Evolutionary conservation across 1,284 basidiomycete species (phyloP).

Genomic region (Rhodotorula glutinis): DNA sequence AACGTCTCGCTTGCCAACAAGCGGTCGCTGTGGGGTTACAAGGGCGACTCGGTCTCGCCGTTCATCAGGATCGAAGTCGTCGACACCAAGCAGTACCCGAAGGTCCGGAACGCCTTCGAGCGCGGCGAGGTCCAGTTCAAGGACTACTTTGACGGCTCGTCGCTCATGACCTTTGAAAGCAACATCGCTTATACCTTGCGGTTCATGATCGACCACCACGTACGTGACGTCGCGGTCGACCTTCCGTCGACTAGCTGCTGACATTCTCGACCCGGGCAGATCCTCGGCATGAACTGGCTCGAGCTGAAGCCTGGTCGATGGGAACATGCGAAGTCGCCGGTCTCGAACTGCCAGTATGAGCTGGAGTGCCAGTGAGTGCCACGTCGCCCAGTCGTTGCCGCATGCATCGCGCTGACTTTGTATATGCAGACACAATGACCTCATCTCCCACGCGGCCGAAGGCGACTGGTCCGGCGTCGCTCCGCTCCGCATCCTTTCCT

Average conservation of each 20-base stretch:
- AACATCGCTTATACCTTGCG: conserved; percentile 83
- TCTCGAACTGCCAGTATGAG: conserved; percentile 83
- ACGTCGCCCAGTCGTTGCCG: neutral
- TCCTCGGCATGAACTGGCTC: conserved; percentile 97
- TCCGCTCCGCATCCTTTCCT: conserved; percentile 84
- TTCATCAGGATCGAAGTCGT: conserved; percentile 78
- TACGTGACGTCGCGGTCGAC: neutral
- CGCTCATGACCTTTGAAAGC: conserved; percentile 76
- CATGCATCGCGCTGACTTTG: conserved; percentile 5
- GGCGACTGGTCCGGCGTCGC: conserved; percentile 86
- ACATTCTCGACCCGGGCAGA: conserved; percentile 52
- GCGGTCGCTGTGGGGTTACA: conserved; percentile 79
- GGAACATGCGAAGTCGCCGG: conserved; percentile 50
- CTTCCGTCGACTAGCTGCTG: neutral
- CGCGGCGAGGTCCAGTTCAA: conserved; percentile 69
- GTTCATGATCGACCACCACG: conserved; percentile 89
- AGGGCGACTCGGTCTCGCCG: conserved; percentile 68
- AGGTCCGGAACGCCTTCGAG: conserved; percentile 90
- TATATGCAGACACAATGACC: conserved; percentile 65
- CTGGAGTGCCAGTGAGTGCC: conserved; percentile 63
- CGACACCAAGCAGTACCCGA: conserved; percentile 72
- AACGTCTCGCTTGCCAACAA: conserved; percentile 57
- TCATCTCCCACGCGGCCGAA: conserved; percentile 68
- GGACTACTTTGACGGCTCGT: conserved; percentile 59
- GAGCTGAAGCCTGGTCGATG: conserved; percentile 81